Conservation (phyloP, 495 filamentous ascomycete genomes). For the Xylaria bambusicola region DNA sequence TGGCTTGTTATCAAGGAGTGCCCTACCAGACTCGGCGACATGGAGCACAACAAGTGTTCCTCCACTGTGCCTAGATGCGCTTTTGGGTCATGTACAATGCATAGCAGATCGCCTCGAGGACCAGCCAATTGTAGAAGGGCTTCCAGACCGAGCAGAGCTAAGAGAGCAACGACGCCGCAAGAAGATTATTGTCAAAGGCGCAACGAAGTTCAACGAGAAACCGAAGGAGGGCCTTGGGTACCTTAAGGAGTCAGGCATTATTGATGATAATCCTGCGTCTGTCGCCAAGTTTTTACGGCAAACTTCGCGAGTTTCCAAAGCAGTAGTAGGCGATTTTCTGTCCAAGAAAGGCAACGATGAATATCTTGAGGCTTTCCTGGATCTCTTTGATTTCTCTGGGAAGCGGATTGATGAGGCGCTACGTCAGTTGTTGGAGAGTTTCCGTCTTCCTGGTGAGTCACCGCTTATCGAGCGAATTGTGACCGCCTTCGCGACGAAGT, state of each 20-base stretch:
- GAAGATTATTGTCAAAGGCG: slow-evolving; percentile 82
- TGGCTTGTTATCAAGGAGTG: slow-evolving; percentile 87
- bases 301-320: slow-evolving; percentile 86
- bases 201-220: slow-evolving; percentile 91
- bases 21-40: slow-evolving; percentile 94
- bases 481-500: slow-evolving; percentile 81
- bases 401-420: slow-evolving; percentile 89
- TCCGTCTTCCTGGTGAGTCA: slow-evolving; percentile 92
- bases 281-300: slow-evolving; percentile 83
- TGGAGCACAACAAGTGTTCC: slow-evolving; percentile 99
- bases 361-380: slow-evolving; percentile 80
- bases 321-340: slow-evolving; percentile 84
- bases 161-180: slow-evolving; percentile 74
- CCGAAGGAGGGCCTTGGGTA: slow-evolving; percentile 89
- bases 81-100: slow-evolving; percentile 87
- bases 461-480: slow-evolving; percentile 92
- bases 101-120: slow-evolving; percentile 85
- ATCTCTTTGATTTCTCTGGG: slow-evolving; percentile 80
- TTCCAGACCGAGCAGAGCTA: slow-evolving; percentile 65
- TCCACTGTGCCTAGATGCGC: slow-evolving; percentile 87
- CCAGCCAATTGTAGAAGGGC: slow-evolving; percentile 61
- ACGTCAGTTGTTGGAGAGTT: slow-evolving; percentile 82
- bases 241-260: slow-evolving; percentile 79
- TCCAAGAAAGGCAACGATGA: slow-evolving; percentile 84
- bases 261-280: slow-evolving; percentile 69